phyloP scores from a whole-genome alignment of 768 basidiomycete species.

The Macrolepiota dolichaula region DNA sequence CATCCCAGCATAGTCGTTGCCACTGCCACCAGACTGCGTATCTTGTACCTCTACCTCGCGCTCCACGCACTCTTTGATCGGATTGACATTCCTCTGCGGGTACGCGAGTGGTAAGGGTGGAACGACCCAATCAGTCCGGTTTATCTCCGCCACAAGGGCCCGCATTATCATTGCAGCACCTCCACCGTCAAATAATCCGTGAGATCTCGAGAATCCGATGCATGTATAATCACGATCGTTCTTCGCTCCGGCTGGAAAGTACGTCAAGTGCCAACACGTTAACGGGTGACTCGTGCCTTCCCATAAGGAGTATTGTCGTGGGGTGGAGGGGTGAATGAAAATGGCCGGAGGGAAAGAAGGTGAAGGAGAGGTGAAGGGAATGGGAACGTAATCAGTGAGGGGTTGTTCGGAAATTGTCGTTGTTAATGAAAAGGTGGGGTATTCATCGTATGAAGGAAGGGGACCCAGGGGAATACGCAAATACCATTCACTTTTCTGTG shows the following conservation, averaged over 20 bases:
- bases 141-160: conserved; percentile 38
- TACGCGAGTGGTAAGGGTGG: conserved; percentile 28
- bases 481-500: conserved; percentile 30
- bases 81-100: conserved; percentile 24
- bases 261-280: conserved; percentile 42
- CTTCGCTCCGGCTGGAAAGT: conserved; percentile 30
- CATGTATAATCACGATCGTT: conserved; percentile 29
- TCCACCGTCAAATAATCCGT: conserved; percentile 40
- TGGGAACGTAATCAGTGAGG: conserved; percentile 30
- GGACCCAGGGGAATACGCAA: conserved; percentile 33
- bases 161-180: conserved; percentile 33
- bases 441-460: conserved; percentile 24
- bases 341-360: conserved; percentile 32
- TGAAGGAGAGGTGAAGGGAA: conserved; percentile 30
- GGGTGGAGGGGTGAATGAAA: conserved; percentile 36
- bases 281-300: conserved; percentile 30
- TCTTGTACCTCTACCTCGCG: conserved; percentile 10
- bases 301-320: conserved; percentile 33
- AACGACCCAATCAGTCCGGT: conserved; percentile 30
- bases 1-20: conserved; percentile 19
- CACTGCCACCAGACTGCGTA: not conserved
- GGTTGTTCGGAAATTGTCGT: conserved; percentile 28
- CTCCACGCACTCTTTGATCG: conserved; percentile 28
- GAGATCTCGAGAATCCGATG: conserved; percentile 38
- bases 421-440: conserved; percentile 34